phyloP scores from a whole-genome alignment of 495 filamentous ascomycete genomes.

The Penicillium parvum region DNA sequence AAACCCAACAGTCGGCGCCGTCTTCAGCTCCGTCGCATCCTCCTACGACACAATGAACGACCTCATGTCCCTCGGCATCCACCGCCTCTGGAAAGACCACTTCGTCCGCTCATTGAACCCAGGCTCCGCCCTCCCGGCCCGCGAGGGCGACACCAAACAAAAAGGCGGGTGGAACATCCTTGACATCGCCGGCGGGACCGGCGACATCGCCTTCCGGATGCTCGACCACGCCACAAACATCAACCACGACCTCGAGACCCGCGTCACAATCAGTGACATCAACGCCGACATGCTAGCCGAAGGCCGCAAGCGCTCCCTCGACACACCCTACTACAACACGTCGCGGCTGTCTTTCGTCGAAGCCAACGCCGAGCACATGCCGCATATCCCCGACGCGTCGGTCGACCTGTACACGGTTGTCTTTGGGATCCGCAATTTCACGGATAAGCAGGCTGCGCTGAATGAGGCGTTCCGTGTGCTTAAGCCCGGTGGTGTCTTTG shows the following conservation, averaged over 20 bases:
- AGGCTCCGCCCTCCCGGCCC: conserved; percentile 53
- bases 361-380: conserved; percentile 82
- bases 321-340: conserved; percentile 54
- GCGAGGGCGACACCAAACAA: conserved; percentile 14
- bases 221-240: conserved; percentile 82
- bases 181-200: conserved; percentile 95
- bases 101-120: conserved; percentile 92
- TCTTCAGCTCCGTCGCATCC: conserved; percentile 93
- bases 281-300: conserved; percentile 91
- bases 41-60: conserved; percentile 98
- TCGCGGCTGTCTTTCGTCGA: conserved; percentile 71
- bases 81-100: conserved; percentile 97
- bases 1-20: conserved; percentile 60
- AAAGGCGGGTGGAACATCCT: conserved; percentile 70
- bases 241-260: conserved; percentile 71
- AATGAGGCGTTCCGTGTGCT: conserved; percentile 80
- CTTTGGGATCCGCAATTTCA: conserved; percentile 97
- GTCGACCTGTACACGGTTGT: conserved; percentile 96
- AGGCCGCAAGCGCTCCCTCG: conserved; percentile 67
- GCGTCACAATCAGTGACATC: conserved; percentile 90
- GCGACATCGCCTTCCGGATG: conserved; percentile 96
- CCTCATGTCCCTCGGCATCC: conserved; percentile 95
- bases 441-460: conserved; percentile 74
- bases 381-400: conserved; percentile 55
- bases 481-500: conserved; percentile 92